Evolutionary conservation across 768 basidiomycete species (phyloP).

Genomic region (Psilocybe cyanescens): DNA sequence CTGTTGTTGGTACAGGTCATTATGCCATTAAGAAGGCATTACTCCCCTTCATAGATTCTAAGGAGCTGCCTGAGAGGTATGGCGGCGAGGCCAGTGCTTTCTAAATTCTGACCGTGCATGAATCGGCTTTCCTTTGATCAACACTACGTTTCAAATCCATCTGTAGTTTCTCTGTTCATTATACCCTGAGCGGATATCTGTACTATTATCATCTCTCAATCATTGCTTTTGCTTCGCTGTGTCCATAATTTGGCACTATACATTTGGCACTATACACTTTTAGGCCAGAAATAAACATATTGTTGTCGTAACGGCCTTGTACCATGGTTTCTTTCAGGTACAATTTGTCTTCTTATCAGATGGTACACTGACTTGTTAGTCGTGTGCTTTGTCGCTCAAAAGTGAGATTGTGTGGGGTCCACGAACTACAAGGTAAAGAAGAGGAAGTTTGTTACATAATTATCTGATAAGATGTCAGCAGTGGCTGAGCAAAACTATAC

Average conservation of each 20-base stretch:
- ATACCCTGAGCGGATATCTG: background rate
- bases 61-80: conserved; percentile 69
- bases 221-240: background rate
- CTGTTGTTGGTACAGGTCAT: conserved; percentile 71
- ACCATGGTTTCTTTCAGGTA: background rate
- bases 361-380: no score
- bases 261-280: no score
- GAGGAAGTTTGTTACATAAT: background rate
- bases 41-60: conserved; percentile 53
- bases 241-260: no score
- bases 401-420: background rate
- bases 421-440: background rate
- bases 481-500: conserved; percentile 38
- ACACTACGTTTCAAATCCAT: background rate
- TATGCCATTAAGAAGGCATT: conserved; percentile 63
- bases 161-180: background rate
- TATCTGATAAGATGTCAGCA: conserved; percentile 15
- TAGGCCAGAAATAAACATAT: no score
- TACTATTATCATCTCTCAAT: background rate
- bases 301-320: background rate
- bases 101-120: conserved; percentile 23
- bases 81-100: conserved; percentile 69
- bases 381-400: no score
- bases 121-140: background rate
- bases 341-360: background rate